A percentile compares a stretch with the other conserved stretches of the same genome.
Evolutionary conservation across 352 stramenopile genomes (phyloP).

Genomic region (Ophiocytium majus): DNA sequence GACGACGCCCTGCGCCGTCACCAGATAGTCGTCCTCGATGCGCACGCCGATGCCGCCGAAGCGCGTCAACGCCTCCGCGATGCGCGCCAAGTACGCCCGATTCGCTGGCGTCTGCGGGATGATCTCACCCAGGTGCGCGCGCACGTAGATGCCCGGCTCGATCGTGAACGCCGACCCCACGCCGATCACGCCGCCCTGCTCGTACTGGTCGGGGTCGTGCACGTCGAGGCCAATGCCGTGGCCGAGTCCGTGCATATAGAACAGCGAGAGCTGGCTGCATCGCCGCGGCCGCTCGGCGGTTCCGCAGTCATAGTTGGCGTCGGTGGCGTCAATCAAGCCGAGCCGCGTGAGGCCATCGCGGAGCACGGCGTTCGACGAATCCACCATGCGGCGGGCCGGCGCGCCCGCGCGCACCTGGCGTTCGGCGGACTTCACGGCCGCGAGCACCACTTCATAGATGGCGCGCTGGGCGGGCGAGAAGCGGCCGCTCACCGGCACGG

Average conservation of each 20-base stretch:
- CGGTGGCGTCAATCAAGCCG: neutral
- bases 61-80: neutral
- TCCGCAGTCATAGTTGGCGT: conserved; percentile 8
- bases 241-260: neutral
- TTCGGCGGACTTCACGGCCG: neutral
- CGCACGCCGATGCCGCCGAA: neutral
- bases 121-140: too few species aligned
- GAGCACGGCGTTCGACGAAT: neutral
- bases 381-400: neutral
- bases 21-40: neutral
- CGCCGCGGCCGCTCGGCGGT: too few species aligned
- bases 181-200: neutral
- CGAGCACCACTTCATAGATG: neutral
- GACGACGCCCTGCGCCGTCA: neutral
- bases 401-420: neutral
- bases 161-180: neutral
- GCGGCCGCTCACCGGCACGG: neutral
- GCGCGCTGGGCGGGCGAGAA: neutral
- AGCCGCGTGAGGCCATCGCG: neutral
- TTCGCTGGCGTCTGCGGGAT: too few species aligned
- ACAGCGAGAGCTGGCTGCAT: too few species aligned
- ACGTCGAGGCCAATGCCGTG: neutral
- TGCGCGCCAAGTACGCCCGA: too few species aligned
- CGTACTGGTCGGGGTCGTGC: neutral
- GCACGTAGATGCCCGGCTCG: conserved; percentile 6